Evolutionary conservation across 441 rosid species (phyloP).

Genomic region (Aquilaria agallochum): DNA sequence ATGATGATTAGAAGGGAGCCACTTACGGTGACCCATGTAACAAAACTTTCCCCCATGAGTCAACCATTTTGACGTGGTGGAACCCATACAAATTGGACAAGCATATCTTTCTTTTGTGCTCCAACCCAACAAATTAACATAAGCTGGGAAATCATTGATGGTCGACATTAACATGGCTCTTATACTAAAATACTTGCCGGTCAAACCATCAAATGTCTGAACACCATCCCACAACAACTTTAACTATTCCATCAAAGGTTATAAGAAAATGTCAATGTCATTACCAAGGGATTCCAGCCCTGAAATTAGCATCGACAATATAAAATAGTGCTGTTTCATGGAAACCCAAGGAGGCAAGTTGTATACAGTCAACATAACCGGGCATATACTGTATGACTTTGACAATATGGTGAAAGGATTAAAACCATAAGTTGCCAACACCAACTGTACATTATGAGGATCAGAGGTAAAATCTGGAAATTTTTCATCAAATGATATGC

Average conservation of each 20-base stretch:
- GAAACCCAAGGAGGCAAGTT: background rate
- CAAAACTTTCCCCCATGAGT: background rate
- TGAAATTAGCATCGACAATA: background rate
- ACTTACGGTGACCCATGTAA: slow-evolving; percentile 2
- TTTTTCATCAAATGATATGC: background rate
- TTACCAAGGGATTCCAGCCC: background rate
- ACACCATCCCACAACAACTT: background rate
- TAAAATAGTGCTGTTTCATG: background rate
- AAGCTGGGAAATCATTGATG: background rate
- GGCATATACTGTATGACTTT: background rate
- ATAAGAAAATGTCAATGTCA: background rate
- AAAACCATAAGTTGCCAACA: background rate
- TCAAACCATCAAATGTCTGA: background rate
- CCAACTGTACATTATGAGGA: background rate
- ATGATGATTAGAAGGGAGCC: background rate
- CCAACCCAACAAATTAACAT: background rate
- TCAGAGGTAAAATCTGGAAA: background rate
- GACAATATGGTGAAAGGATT: background rate
- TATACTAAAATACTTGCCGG: background rate
- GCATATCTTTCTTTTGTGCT: too few relatives aligned
- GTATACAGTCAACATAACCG: background rate
- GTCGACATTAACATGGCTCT: background rate
- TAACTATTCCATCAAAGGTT: background rate
- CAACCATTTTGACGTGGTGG: background rate
- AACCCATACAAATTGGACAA: background rate